A percentile compares a stretch with the other conserved stretches of the same genome.
Evolutionary conservation across 2,329 filamentous ascomycete genomes (phyloP).

Genomic region (Hymenotorrendiella dingleyae): DNA sequence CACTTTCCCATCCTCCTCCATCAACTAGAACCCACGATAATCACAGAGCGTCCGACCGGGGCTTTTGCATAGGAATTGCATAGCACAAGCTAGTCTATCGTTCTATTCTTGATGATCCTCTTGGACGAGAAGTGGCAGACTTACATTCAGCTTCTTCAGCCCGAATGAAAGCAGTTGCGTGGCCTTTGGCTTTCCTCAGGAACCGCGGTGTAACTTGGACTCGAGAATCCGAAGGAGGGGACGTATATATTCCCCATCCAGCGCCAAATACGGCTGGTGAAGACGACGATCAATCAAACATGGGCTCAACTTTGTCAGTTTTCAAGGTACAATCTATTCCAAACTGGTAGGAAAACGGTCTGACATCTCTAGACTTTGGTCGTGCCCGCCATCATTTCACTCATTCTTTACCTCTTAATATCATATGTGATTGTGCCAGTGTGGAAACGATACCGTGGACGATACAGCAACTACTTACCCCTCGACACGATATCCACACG

Average conservation of each 20-base stretch:
- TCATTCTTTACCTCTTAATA: slow-evolving; percentile 60
- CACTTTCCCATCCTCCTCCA: too few species aligned
- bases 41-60: too few species aligned
- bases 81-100: too few species aligned
- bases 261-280: slow-evolving; percentile 25
- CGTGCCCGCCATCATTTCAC: slow-evolving; percentile 64
- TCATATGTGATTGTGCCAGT: slow-evolving; percentile 61
- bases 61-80: too few species aligned
- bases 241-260: slow-evolving; percentile 26
- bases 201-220: neutral
- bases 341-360: neutral
- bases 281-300: slow-evolving; percentile 25
- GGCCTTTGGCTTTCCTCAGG: neutral
- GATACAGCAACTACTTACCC: slow-evolving; percentile 70
- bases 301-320: slow-evolving; percentile 26
- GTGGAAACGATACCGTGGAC: slow-evolving; percentile 63
- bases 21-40: too few species aligned
- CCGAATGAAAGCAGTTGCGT: slow-evolving; percentile 8
- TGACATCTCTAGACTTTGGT: slow-evolving; percentile 53
- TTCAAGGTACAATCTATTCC: slow-evolving; percentile 23
- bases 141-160: too few species aligned
- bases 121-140: too few species aligned
- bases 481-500: slow-evolving; percentile 56
- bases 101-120: too few species aligned
- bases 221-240: slow-evolving; percentile 14